phyloP scores from a whole-genome alignment of 2,329 filamentous ascomycete genomes.

The Alternaria conjuncta region DNA sequence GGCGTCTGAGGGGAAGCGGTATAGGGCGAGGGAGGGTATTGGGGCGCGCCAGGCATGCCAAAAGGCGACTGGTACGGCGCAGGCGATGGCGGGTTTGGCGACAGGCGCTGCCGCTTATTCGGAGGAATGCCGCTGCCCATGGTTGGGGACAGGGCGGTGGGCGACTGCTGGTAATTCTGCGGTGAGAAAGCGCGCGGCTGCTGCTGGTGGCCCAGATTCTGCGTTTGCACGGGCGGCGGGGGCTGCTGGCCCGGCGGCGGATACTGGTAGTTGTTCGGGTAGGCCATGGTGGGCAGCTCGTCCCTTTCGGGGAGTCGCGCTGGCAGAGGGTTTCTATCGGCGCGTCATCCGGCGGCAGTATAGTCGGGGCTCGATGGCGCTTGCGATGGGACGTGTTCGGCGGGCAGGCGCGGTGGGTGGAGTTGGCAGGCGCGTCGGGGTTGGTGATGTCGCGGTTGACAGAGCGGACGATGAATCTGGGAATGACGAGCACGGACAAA shows the following conservation, averaged over 20 bases:
- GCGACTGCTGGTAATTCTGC: slow-evolving; percentile 55
- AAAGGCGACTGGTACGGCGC: slow-evolving; percentile 52
- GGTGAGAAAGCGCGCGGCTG: slow-evolving; percentile 52
- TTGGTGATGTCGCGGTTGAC: slow-evolving; percentile 21
- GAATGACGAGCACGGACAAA: slow-evolving; percentile 29
- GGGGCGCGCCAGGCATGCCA: slow-evolving; percentile 53
- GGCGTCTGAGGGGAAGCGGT: slow-evolving; percentile 40
- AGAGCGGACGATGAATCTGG: slow-evolving; percentile 16
- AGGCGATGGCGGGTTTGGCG: slow-evolving; percentile 68
- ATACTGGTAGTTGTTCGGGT: slow-evolving; percentile 41
- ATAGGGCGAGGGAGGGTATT: slow-evolving; percentile 46
- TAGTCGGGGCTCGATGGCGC: background rate
- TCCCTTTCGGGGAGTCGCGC: slow-evolving; percentile 32
- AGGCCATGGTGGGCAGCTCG: slow-evolving; percentile 42
- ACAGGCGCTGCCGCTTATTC: slow-evolving; percentile 74
- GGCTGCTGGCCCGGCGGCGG: slow-evolving; percentile 33
- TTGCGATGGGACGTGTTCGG: slow-evolving; percentile 12
- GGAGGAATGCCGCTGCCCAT: slow-evolving; percentile 61
- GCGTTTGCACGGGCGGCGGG: slow-evolving; percentile 45
- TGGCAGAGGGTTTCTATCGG: slow-evolving; percentile 28
- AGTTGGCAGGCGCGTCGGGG: slow-evolving; percentile 23
- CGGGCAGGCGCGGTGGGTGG: slow-evolving; percentile 13
- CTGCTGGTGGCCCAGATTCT: slow-evolving; percentile 53
- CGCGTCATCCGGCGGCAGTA: slow-evolving; percentile 28
- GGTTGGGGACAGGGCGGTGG: slow-evolving; percentile 58